Conservation (phyloP, 257 asterid species). For the Handroanthus guayacan region DNA sequence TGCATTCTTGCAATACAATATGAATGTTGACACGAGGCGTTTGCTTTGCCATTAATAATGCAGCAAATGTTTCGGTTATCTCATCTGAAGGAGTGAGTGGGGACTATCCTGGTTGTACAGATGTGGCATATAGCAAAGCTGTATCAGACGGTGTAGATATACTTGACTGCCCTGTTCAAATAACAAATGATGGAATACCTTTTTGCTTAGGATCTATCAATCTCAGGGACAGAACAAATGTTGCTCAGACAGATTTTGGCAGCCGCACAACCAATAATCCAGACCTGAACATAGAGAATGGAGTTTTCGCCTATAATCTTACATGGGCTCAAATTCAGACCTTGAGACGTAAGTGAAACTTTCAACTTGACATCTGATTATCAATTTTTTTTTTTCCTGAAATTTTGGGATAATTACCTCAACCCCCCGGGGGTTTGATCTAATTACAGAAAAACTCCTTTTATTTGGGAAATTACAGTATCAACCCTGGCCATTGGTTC, state of each 20-base stretch:
- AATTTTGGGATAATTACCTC: too few relatives aligned
- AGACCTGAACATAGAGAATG: slow-evolving; percentile 51
- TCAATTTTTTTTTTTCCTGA: background rate
- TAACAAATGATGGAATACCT: slow-evolving; percentile 75
- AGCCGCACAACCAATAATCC: slow-evolving; percentile 48
- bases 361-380: background rate
- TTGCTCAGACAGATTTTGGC: slow-evolving; percentile 53
- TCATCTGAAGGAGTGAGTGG: slow-evolving; percentile 94
- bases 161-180: slow-evolving; percentile 86
- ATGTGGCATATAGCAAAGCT: slow-evolving; percentile 71
- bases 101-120: slow-evolving; percentile 85
- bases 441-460: too few relatives aligned
- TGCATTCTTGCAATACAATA: background rate
- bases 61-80: slow-evolving; percentile 66
- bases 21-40: slow-evolving; percentile 13
- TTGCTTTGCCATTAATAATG: slow-evolving; percentile 27
- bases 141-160: slow-evolving; percentile 76
- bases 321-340: slow-evolving; percentile 76
- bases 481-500: too few relatives aligned
- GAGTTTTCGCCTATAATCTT: slow-evolving; percentile 69
- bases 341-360: slow-evolving; percentile 62
- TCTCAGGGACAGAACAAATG: slow-evolving; percentile 67
- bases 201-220: slow-evolving; percentile 87
- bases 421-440: too few relatives aligned
- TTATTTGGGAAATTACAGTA: too few relatives aligned